These are phyloP conservation scores for Ilyonectria mors-panacis DNA, from an alignment of 2,329 filamentous ascomycete genomes.

Conservation along the genomic window DNA sequence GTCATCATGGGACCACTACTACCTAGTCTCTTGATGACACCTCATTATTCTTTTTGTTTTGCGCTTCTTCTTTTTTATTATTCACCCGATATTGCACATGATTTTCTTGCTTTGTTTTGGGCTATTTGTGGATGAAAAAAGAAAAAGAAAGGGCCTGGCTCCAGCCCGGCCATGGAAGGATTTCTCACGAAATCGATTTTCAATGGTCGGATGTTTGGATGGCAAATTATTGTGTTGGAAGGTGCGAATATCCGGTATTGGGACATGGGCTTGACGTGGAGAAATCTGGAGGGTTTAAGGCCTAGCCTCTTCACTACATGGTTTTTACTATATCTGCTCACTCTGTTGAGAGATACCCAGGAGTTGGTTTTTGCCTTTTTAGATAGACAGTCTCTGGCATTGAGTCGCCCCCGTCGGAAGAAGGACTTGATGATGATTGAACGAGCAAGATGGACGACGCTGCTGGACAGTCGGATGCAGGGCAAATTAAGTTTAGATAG, in stretches of 20 bases:
- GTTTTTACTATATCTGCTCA: slow-evolving; percentile 43
- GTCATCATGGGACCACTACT: slow-evolving; percentile 30
- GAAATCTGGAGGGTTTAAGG: slow-evolving; percentile 14
- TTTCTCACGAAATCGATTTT: slow-evolving; percentile 26
- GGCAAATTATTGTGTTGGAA: slow-evolving; percentile 16
- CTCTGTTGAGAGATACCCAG: slow-evolving; percentile 47
- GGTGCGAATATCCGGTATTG: slow-evolving; percentile 9
- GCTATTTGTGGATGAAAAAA: slow-evolving; percentile 32
- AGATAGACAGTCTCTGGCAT: slow-evolving; percentile 47
- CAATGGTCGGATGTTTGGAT: slow-evolving; percentile 12
- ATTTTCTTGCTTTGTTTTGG: slow-evolving; percentile 19
- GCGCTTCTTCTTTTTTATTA: slow-evolving; percentile 27
- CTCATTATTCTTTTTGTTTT: slow-evolving; percentile 41
- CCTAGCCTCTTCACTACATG: slow-evolving; percentile 28
- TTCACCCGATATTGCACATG: slow-evolving; percentile 23
- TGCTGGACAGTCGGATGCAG: slow-evolving; percentile 48
- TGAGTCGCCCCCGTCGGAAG: slow-evolving; percentile 37
- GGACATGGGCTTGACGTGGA: slow-evolving; percentile 12
- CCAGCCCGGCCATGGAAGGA: slow-evolving; percentile 14
- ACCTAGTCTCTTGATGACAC: slow-evolving; percentile 29
- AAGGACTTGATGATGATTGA: slow-evolving; percentile 47
- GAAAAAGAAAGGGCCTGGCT: slow-evolving; percentile 33
- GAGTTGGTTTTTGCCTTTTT: slow-evolving; percentile 38
- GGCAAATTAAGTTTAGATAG: slow-evolving; percentile 47
- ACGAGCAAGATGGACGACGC: slow-evolving; percentile 49